Evolutionary conservation across 306 rosid species (phyloP).

Genomic region (Amphicarpaea edgeworthii): DNA sequence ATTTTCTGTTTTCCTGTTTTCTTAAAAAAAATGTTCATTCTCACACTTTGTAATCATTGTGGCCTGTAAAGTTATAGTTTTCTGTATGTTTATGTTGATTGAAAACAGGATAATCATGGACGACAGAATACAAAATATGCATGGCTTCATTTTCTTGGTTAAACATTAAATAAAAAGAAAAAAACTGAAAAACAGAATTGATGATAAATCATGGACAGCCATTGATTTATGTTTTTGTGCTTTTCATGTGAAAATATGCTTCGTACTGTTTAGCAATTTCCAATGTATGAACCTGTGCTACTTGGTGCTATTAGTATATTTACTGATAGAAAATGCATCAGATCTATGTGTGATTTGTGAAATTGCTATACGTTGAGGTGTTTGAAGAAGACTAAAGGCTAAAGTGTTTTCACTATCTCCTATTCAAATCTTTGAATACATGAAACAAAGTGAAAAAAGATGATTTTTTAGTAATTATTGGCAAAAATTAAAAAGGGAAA

Average conservation of each 20-base stretch:
- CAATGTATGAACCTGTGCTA: too few relatives aligned
- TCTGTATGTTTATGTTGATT: slow-evolving; percentile 11
- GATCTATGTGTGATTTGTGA: slow-evolving; percentile 14
- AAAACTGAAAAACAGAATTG: too few relatives aligned
- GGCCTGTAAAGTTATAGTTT: slow-evolving; percentile 7
- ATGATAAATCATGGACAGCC: too few relatives aligned
- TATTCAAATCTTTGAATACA: background rate
- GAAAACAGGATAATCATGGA: background rate
- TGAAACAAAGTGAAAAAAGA: slow-evolving; percentile 7
- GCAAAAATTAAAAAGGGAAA: slow-evolving; percentile 12
- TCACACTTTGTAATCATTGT: background rate
- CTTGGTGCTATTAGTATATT: slow-evolving; percentile 5
- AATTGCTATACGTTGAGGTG: slow-evolving; percentile 15
- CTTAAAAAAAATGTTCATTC: background rate
- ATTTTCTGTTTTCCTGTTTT: slow-evolving; percentile 38
- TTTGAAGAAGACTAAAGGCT: slow-evolving; percentile 26
- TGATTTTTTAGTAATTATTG: background rate
- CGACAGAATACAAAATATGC: too few relatives aligned
- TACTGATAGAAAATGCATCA: slow-evolving; percentile 12
- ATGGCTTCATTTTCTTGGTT: too few relatives aligned
- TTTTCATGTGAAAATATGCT: too few relatives aligned
- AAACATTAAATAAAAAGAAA: too few relatives aligned
- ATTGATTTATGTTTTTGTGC: too few relatives aligned
- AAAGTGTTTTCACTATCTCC: slow-evolving; percentile 30
- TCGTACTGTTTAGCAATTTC: too few relatives aligned